Percentiles rank a stretch among this genome's conserved stretches.
These are phyloP conservation scores for Dictyostelium purpureum DNA, from an alignment of 78 protist genomes.

Conservation along the genomic window DNA sequence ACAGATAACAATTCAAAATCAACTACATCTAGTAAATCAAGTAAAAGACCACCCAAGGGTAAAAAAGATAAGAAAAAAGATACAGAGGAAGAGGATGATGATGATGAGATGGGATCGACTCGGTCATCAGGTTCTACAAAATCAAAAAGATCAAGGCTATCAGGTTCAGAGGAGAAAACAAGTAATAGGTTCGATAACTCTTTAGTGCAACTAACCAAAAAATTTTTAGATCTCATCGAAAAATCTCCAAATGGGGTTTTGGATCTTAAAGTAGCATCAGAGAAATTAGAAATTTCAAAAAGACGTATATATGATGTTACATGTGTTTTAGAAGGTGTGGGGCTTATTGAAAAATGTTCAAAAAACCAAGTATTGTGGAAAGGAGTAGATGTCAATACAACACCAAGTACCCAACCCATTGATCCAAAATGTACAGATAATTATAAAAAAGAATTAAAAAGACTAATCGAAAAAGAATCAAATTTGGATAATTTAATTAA, in stretches of 20 bases:
- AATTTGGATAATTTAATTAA: conserved; percentile 9
- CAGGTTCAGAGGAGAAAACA: neutral
- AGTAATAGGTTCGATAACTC: conserved; percentile 64
- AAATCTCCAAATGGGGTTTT: conserved; percentile 78
- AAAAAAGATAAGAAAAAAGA: neutral
- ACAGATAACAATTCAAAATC: neutral
- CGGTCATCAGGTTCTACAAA: neutral
- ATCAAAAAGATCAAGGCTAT: neutral
- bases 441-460: conserved; percentile 37
- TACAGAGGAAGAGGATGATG: neutral
- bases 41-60: no score
- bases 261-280: conserved; percentile 88
- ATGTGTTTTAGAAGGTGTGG: conserved; percentile 96
- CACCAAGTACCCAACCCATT: neutral
- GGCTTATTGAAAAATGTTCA: conserved; percentile 92
- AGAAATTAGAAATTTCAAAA: conserved; percentile 87
- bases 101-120: neutral
- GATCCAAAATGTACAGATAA: conserved; percentile 53
- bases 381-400: conserved; percentile 23
- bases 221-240: conserved; percentile 63
- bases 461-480: conserved; percentile 40
- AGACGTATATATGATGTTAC: conserved; percentile 97
- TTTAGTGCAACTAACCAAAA: conserved; percentile 50
- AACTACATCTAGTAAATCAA: neutral
- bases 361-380: conserved; percentile 95